These are phyloP conservation scores for Erodium moschatum DNA, from an alignment of 441 rosid genomes.

Conservation along the genomic window DNA sequence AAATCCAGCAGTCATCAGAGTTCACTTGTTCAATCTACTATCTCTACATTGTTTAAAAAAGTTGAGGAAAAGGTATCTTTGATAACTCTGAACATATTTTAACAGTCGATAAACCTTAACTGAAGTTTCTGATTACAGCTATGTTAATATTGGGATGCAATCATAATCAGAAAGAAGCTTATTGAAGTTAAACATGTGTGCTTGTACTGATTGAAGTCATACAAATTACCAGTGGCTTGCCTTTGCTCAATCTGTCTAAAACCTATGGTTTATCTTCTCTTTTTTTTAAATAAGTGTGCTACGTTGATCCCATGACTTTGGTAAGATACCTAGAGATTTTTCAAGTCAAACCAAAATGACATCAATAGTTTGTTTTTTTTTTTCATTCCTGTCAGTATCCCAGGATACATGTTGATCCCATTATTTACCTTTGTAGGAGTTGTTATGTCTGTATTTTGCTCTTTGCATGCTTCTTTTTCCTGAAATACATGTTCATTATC, in stretches of 20 bases:
- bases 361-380: neutral
- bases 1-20: conserved; percentile 25
- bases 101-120: neutral
- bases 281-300: too few relatives aligned
- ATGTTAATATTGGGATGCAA: neutral
- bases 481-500: neutral
- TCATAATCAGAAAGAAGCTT: neutral
- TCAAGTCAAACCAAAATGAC: neutral
- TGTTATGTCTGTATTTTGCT: neutral
- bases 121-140: neutral
- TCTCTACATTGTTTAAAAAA: conserved; percentile 68
- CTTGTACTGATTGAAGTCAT: neutral
- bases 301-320: neutral
- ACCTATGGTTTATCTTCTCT: too few relatives aligned
- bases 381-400: neutral
- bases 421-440: neutral
- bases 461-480: conserved; percentile 7
- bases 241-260: neutral
- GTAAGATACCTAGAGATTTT: neutral
- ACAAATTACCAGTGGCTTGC: neutral
- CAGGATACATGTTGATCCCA: neutral
- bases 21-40: conserved; percentile 71
- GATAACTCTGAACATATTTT: conserved; percentile 1
- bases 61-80: conserved; percentile 47
- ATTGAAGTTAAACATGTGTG: neutral